Conservation (phyloP, 345 rosid genomes). For the Citropsis articulata region DNA sequence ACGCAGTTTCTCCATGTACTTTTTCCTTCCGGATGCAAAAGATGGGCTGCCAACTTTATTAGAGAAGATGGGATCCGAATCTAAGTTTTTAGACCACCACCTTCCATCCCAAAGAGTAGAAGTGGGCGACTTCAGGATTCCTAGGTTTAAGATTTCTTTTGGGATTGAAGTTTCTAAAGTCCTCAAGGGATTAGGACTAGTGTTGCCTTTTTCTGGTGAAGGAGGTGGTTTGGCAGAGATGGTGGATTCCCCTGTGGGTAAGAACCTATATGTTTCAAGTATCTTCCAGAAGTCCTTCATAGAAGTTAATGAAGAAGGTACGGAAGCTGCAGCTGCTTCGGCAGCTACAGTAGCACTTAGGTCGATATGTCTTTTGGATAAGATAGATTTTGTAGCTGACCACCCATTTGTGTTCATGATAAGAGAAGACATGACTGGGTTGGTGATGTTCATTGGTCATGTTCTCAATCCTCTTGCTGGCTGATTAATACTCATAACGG, state of each 20-base stretch:
- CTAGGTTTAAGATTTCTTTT: conserved; percentile 54
- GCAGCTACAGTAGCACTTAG: conserved; percentile 33
- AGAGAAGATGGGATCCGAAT: conserved; percentile 40
- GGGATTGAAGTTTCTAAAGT: conserved; percentile 54
- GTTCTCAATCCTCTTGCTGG: conserved; percentile 48
- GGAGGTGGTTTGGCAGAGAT: conserved; percentile 59
- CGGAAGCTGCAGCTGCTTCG: conserved; percentile 70
- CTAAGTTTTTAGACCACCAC: conserved; percentile 51
- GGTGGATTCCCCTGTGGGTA: conserved; percentile 47
- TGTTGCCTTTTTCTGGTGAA: conserved; percentile 48
- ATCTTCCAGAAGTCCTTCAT: conserved; percentile 62
- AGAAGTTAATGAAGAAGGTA: conserved; percentile 78
- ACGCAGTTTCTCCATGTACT: conserved; percentile 65
- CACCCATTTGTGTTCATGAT: conserved; percentile 67
- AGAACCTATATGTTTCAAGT: conserved; percentile 39
- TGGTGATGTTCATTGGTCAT: conserved; percentile 57
- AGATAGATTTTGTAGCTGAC: conserved; percentile 64
- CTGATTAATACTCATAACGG: conserved; percentile 7
- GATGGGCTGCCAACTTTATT: conserved; percentile 53
- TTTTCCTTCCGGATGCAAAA: conserved; percentile 66
- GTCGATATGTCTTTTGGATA: background rate
- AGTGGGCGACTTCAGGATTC: conserved; percentile 53
- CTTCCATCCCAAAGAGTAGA: conserved; percentile 34
- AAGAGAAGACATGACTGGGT: conserved; percentile 55
- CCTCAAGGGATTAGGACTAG: conserved; percentile 51